phyloP scores from a whole-genome alignment of 441 rosid genomes.

The Melastoma candidum region DNA sequence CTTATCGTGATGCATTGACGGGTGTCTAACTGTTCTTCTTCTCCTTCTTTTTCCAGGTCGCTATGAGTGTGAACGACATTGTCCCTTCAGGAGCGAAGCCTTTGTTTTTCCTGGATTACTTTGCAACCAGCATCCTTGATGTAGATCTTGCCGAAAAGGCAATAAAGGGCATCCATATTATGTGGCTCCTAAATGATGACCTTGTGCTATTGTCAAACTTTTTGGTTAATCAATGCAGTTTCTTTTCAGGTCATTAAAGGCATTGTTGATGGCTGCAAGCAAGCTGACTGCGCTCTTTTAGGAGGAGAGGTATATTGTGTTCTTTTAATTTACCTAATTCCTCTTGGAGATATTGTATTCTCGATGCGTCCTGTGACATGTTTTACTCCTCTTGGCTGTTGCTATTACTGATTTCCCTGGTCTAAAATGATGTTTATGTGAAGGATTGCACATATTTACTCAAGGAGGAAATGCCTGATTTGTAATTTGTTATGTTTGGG shows the following conservation, averaged over 20 bases:
- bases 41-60: constrained; percentile 88
- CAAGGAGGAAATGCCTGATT: neutral
- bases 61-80: constrained; percentile 24
- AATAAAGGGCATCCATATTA: neutral
- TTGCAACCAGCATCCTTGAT: constrained; percentile 35
- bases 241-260: too few relatives aligned
- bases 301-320: constrained; percentile 23
- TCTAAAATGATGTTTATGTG: too few relatives aligned
- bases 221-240: neutral
- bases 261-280: too few relatives aligned
- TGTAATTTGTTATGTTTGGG: too few relatives aligned
- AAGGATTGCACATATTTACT: neutral
- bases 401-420: neutral
- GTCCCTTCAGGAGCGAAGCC: too few relatives aligned
- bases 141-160: constrained; percentile 98
- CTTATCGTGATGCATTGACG: neutral
- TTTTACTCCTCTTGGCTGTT: too few relatives aligned
- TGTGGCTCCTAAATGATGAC: neutral
- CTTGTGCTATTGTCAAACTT: neutral
- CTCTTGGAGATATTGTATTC: neutral
- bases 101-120: too few relatives aligned
- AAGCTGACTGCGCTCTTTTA: too few relatives aligned
- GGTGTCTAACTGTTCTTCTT: constrained; percentile 5
- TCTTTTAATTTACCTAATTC: neutral
- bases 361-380: neutral